Evolutionary conservation across 1,284 basidiomycete genomes (phyloP).

Genomic region (Ustilago crameri): DNA sequence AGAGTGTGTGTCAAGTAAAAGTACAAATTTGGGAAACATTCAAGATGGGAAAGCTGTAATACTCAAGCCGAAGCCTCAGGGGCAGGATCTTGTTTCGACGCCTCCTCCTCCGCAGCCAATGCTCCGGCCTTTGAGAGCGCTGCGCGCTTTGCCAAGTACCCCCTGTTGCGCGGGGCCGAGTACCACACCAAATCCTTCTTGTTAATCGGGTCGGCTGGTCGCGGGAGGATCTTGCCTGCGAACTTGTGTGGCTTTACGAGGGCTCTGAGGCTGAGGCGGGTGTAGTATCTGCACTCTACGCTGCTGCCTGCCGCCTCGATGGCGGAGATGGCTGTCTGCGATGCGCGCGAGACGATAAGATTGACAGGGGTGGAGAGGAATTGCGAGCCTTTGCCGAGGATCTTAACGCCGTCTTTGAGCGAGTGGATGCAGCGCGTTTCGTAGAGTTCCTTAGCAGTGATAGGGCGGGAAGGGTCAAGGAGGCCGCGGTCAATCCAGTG

Average conservation of each 20-base stretch:
- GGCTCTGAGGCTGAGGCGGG: slow-evolving; percentile 82
- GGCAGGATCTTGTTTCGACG: not conserved
- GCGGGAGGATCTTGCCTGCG: slow-evolving; percentile 53
- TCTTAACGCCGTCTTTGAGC: slow-evolving; percentile 88
- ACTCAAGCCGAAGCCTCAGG: slow-evolving; percentile 1
- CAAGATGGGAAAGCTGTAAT: too few species aligned
- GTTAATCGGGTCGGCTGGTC: slow-evolving; percentile 56
- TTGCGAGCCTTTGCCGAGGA: slow-evolving; percentile 82
- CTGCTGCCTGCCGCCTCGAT: slow-evolving; percentile 84
- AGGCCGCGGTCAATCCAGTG: slow-evolving; percentile 88
- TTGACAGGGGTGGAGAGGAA: slow-evolving; percentile 80
- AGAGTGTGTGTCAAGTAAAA: slow-evolving; percentile 11
- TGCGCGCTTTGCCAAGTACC: slow-evolving; percentile 52
- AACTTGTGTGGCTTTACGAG: slow-evolving; percentile 74
- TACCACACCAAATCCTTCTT: slow-evolving; percentile 64
- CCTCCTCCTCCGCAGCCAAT: slow-evolving; percentile 12
- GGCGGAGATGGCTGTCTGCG: slow-evolving; percentile 83
- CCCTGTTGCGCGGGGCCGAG: slow-evolving; percentile 48
- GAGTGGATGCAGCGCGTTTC: slow-evolving; percentile 88
- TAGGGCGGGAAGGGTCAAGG: slow-evolving; percentile 81
- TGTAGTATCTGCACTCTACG: slow-evolving; percentile 92
- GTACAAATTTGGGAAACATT: slow-evolving; percentile 11
- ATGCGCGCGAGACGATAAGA: slow-evolving; percentile 85
- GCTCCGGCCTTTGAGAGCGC: slow-evolving; percentile 23
- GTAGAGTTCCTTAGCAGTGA: slow-evolving; percentile 86